Base-by-base conservation (phyloP, 805 yeast genomes). In the Komagataella pastoris region DNA sequence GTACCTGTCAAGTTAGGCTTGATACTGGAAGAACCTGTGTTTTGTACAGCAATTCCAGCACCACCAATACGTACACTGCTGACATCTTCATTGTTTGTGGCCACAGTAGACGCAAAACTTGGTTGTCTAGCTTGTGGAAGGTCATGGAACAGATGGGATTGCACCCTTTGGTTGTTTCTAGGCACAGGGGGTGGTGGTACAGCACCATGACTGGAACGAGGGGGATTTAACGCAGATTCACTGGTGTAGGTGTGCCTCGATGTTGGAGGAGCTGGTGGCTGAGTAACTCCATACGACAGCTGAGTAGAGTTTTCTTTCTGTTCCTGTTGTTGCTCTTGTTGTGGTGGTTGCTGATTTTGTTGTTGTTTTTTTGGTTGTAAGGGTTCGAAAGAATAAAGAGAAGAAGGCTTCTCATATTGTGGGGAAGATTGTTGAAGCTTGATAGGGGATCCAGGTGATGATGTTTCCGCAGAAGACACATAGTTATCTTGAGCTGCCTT, bases 21-120 rank as follows among this genome's bases (percentile, higher is more conserved):
- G 24, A 65, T 49, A 7, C 66, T 49, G 3, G 73, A 64, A 6
- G 73, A 67, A 4, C 77, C 76, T 18, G 79, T 72, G 10, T 57
- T 55, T 53, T 75, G 79, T 21, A 70, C 51, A 69, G 70, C 50
- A 72, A 59, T 24, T 47, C 46, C 40, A 30, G 47, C n/a, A n/a
- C 49, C 40, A 8, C 40, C 40, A 30, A 30, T 8, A 30, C 40
- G 40, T 4, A 30, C 40, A 30, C 40, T 30, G 14, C 40, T 30
- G 6, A 30, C 40, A 10, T 30, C 40, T 17, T 40, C 44, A 17
- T 40, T 19, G 17, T 17, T 49, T n/a, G 52, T 43, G 6, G 49
- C 24, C 14, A 17, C 19, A 4, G 40, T 30, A 30, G 40, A 30
- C 5, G 40, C 40, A 30, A 30, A 30, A 30, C 40, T 30, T 30